Percentiles rank a stretch among this genome's conserved stretches.
These are phyloP conservation scores for Ceratocystis eucalypticola DNA, from an alignment of 2,329 filamentous ascomycete genomes.

Conservation along the genomic window DNA sequence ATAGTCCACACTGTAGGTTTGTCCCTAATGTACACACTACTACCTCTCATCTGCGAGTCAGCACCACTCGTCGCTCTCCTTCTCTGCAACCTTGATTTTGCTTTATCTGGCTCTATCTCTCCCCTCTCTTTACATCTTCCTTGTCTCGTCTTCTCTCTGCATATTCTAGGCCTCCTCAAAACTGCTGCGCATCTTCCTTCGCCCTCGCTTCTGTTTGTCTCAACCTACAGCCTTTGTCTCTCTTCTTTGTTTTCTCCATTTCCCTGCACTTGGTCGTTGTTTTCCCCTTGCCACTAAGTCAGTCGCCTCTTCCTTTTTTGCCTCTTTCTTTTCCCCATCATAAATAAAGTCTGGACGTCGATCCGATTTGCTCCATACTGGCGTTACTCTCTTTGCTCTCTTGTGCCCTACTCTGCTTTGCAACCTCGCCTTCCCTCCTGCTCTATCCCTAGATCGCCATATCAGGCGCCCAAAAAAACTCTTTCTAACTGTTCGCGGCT, in stretches of 20 bases:
- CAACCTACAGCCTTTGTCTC: constrained; percentile 5
- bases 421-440: not conserved
- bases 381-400: not conserved
- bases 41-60: not conserved
- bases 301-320: not conserved
- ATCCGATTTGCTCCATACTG: not conserved
- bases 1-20: not conserved
- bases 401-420: not conserved
- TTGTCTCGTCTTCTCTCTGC: not conserved
- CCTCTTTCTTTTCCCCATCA: not conserved
- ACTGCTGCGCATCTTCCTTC: constrained; percentile 9
- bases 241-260: constrained; percentile 3
- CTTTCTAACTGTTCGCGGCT: not conserved
- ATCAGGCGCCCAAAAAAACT: not conserved
- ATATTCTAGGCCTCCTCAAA: constrained; percentile 1
- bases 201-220: constrained; percentile 12
- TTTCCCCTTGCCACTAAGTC: constrained; percentile 6
- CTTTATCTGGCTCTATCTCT: not conserved
- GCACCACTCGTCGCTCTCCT: not conserved
- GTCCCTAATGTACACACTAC: not conserved
- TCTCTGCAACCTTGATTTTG: not conserved
- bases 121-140: not conserved
- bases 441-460: not conserved
- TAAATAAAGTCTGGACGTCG: not conserved
- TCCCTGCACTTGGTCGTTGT: not conserved